Conservation (phyloP, 73 alveolate genomes). For the Paraurostyla sp. region DNA sequence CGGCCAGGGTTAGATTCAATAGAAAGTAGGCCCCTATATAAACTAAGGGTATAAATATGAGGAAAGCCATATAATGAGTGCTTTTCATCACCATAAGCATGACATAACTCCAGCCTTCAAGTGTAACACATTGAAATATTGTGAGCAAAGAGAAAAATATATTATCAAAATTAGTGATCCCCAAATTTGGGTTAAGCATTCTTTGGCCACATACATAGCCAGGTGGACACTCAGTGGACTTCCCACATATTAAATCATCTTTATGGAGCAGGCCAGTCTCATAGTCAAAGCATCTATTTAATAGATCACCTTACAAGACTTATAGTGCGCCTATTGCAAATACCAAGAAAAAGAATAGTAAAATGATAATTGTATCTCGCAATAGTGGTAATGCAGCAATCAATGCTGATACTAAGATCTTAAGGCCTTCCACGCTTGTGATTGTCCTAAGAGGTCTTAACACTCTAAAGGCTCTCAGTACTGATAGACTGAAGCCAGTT, state of each 20-base stretch:
- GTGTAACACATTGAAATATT: constrained; percentile 86
- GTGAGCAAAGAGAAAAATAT: constrained; percentile 82
- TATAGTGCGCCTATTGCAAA: constrained; percentile 95
- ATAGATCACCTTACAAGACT: constrained; percentile 84
- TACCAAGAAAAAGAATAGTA: constrained; percentile 87
- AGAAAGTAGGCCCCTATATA: constrained; percentile 90
- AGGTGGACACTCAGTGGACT: constrained; percentile 73
- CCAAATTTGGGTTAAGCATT: constrained; percentile 83
- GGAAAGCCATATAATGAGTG: constrained; percentile 72
- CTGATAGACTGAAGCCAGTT: constrained; percentile 43
- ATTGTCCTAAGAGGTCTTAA: constrained; percentile 95
- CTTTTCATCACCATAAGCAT: constrained; percentile 81
- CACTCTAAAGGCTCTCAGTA: constrained; percentile 90
- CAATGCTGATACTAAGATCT: constrained; percentile 85
- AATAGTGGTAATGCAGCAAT: constrained; percentile 85
- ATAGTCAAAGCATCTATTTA: constrained; percentile 80
- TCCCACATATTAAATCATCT: constrained; percentile 75
- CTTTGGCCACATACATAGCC: constrained; percentile 88
- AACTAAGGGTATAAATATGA: constrained; percentile 84
- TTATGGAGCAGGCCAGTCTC: constrained; percentile 77
- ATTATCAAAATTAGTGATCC: constrained; percentile 89
- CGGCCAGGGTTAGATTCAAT: constrained; percentile 91
- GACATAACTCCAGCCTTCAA: constrained; percentile 95
- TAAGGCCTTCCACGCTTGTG: constrained; percentile 87
- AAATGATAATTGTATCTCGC: constrained; percentile 83